These are phyloP conservation scores for Triadica sebifera DNA, from an alignment of 345 rosid species.

Conservation along the genomic window DNA sequence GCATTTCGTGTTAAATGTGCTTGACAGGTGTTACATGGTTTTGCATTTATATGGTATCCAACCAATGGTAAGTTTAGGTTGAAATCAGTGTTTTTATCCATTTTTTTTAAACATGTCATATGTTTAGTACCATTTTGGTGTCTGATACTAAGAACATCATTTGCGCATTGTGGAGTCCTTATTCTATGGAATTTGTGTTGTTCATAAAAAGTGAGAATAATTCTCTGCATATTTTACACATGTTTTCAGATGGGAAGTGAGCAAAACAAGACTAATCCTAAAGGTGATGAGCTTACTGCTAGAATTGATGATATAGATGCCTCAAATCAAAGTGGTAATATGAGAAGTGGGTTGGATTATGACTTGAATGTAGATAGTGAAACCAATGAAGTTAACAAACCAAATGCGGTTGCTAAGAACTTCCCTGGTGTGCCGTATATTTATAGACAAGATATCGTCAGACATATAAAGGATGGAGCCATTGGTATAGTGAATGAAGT, in stretches of 20 bases:
- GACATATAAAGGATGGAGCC: constrained; percentile 46
- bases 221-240: constrained; percentile 1
- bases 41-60: no score
- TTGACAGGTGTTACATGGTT: no score
- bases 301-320: constrained; percentile 21
- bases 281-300: constrained; percentile 25
- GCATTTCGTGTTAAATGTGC: background rate
- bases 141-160: background rate
- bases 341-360: constrained; percentile 26
- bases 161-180: background rate
- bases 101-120: no score
- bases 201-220: background rate
- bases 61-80: no score
- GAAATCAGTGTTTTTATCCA: no score
- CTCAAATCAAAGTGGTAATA: constrained; percentile 26
- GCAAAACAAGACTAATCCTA: constrained; percentile 35
- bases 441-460: constrained; percentile 81
- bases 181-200: background rate
- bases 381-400: constrained; percentile 24
- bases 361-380: constrained; percentile 29
- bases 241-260: constrained; percentile 57
- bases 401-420: no score
- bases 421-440: constrained; percentile 48
- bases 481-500: constrained; percentile 89
- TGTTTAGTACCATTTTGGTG: background rate